Conservation (phyloP, 257 asterid genomes). For the Fraxinus anomala region DNA sequence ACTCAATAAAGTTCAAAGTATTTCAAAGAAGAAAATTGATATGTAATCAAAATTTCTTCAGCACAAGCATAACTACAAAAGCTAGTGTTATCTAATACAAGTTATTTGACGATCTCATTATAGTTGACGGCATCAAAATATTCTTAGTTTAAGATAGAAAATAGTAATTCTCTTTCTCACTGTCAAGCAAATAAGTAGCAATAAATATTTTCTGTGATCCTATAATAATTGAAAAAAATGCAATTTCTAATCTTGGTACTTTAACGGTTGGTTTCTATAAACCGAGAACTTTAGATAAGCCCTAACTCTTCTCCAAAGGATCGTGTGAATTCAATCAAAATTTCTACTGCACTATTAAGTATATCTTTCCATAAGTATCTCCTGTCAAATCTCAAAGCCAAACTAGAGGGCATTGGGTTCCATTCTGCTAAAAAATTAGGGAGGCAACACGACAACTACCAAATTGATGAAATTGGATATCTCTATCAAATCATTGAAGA, state of each 20-base stretch:
- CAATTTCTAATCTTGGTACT: background rate
- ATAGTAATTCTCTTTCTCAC: background rate
- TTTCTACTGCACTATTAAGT: background rate
- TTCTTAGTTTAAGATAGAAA: slow-evolving; percentile 7
- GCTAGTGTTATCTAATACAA: background rate
- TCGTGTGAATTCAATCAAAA: background rate
- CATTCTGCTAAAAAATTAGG: background rate
- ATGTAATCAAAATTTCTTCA: slow-evolving; percentile 6
- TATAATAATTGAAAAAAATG: background rate
- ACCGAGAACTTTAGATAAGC: background rate
- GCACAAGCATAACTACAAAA: slow-evolving; percentile 4
- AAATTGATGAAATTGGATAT: background rate
- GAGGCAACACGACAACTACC: background rate
- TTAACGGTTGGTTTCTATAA: background rate
- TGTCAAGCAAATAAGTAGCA: slow-evolving; percentile 3
- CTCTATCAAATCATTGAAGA: background rate
- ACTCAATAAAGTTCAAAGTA: background rate
- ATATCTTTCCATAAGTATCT: background rate
- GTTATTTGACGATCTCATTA: slow-evolving; percentile 5
- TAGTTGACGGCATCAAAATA: background rate
- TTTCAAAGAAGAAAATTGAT: slow-evolving; percentile 1
- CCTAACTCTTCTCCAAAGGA: slow-evolving; percentile 12
- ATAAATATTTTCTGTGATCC: background rate
- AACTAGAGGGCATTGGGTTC: background rate
- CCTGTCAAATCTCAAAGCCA: background rate